Evolutionary conservation across 192 early-diverging fungal species (phyloP).

Genomic region (Entomortierella lignicola): DNA sequence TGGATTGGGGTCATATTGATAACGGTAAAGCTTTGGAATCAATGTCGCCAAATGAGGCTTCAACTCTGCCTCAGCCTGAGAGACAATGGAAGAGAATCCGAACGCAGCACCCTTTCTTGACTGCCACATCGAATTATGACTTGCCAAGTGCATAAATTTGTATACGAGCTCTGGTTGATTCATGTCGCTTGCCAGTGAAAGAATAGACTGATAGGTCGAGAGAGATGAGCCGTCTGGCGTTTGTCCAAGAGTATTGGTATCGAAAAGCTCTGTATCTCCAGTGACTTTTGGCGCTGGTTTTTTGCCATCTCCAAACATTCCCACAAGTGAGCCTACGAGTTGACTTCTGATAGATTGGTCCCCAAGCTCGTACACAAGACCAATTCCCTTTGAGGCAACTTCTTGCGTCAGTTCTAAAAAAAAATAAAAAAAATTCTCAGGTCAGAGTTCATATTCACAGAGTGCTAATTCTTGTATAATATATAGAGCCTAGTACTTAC

Average conservation of each 20-base stretch:
- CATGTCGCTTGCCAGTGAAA: constrained; percentile 92
- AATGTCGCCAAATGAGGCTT: constrained; percentile 81
- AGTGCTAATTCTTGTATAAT: too few relatives aligned
- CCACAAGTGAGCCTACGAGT: constrained; percentile 78
- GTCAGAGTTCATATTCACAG: too few relatives aligned
- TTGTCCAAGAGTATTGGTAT: constrained; percentile 71
- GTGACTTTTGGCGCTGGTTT: constrained; percentile 59
- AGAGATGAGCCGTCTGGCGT: constrained; percentile 79
- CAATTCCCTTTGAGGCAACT: constrained; percentile 87
- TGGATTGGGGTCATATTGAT: constrained; percentile 91
- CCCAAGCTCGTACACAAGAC: constrained; percentile 84
- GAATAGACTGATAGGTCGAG: constrained; percentile 82
- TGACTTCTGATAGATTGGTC: constrained; percentile 73
- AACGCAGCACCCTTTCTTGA: constrained; percentile 89
- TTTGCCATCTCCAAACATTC: constrained; percentile 80
- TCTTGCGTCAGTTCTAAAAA: constrained; percentile 82
- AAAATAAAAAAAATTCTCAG: neutral
- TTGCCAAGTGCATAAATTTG: constrained; percentile 93
- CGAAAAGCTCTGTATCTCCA: constrained; percentile 81
- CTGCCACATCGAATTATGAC: constrained; percentile 92
- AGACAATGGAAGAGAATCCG: constrained; percentile 85
- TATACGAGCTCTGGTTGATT: constrained; percentile 95
- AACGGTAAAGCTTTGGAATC: constrained; percentile 88
- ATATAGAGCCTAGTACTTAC: constrained; percentile 25
- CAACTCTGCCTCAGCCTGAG: constrained; percentile 82